phyloP scores from a whole-genome alignment of 257 asterid species.

The Solanum tarijense region DNA sequence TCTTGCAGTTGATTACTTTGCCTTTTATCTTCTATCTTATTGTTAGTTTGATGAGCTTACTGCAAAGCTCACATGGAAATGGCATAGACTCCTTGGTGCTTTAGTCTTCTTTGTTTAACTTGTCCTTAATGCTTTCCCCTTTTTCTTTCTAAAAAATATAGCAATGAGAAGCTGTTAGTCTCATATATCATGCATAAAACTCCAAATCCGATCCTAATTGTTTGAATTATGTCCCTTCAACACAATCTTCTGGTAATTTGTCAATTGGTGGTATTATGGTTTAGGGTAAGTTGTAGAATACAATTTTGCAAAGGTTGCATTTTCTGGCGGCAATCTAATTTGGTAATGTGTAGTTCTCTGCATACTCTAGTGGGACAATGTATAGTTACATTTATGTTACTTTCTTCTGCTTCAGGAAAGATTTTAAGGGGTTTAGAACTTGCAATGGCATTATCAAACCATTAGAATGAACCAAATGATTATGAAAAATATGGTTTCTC shows the following conservation, averaged over 20 bases:
- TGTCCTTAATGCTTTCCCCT: neutral
- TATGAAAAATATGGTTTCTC: neutral
- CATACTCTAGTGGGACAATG: neutral
- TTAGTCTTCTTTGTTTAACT: neutral
- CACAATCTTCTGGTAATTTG: neutral
- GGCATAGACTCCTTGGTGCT: neutral
- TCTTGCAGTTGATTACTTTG: neutral
- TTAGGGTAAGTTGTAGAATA: neutral
- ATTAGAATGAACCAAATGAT: neutral
- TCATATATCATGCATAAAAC: neutral
- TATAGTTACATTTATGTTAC: neutral
- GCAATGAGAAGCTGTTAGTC: neutral
- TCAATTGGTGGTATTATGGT: neutral
- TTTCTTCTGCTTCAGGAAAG: neutral
- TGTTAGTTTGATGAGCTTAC: neutral
- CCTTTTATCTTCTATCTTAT: neutral
- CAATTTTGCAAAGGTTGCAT: neutral
- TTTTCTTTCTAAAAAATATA: neutral
- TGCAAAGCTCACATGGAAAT: neutral
- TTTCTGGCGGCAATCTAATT: neutral
- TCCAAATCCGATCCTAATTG: neutral
- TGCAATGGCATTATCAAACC: neutral
- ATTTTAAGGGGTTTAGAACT: neutral
- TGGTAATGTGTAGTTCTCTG: neutral
- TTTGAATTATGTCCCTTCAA: neutral